Conservation (phyloP, 169 alveolate species). For the Cryptosporidium parvum region DNA sequence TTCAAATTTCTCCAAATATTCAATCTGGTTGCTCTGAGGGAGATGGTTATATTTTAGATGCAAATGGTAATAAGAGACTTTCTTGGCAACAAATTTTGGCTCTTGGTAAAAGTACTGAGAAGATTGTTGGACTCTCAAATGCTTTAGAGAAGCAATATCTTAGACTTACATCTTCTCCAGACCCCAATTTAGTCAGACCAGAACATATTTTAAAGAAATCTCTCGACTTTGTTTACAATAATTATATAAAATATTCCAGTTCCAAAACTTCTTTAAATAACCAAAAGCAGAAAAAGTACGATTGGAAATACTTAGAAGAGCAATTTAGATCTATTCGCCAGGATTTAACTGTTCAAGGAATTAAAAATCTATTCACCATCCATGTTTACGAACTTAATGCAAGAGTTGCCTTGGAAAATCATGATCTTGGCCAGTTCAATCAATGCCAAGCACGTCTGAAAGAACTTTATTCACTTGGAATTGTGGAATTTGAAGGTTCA, state of each 20-base stretch:
- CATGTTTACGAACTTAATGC: conserved; percentile 94
- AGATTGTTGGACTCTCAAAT: conserved; percentile 83
- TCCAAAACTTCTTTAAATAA: conserved; percentile 61
- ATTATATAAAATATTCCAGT: conserved; percentile 73
- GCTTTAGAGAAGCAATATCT: conserved; percentile 85
- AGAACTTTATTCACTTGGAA: conserved; percentile 84
- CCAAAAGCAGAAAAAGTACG: conserved; percentile 79
- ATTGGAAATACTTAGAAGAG: conserved; percentile 89
- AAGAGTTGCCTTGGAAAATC: conserved; percentile 91
- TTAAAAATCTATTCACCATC: conserved; percentile 88
- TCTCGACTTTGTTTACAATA: conserved; percentile 75
- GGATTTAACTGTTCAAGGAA: conserved; percentile 93
- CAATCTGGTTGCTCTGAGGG: not conserved
- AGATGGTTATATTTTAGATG: conserved; percentile 34
- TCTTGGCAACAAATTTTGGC: conserved; percentile 75
- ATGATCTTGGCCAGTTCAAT: conserved; percentile 93
- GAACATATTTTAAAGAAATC: conserved; percentile 80
- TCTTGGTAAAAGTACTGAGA: conserved; percentile 70
- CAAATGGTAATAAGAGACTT: conserved; percentile 52
- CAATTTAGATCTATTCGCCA: conserved; percentile 93
- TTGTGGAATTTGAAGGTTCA: conserved; percentile 76
- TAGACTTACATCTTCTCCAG: conserved; percentile 86
- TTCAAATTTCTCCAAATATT: not conserved
- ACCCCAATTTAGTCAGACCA: conserved; percentile 84
- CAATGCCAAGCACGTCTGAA: conserved; percentile 93